Conservation (phyloP, 2,329 filamentous ascomycete species). For the Alternaria dauci region DNA sequence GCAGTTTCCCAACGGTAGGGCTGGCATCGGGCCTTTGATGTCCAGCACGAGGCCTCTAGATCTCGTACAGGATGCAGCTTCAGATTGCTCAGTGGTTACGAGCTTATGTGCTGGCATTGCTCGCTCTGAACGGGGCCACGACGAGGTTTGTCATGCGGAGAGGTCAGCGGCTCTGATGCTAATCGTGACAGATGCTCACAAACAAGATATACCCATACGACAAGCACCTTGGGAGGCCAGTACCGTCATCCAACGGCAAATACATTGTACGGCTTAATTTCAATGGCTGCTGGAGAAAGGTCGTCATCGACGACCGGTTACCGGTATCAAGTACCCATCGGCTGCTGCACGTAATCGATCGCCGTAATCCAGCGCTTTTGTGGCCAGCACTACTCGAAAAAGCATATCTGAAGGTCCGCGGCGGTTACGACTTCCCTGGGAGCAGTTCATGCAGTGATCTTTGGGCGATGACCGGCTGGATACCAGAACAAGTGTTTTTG, state of each 20-base stretch:
- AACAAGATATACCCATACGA: constrained; percentile 81
- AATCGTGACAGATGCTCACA: constrained; percentile 67
- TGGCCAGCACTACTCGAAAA: constrained; percentile 97
- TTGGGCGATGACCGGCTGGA: constrained; percentile 93
- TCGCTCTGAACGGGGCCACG: constrained; percentile 72
- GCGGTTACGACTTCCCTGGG: constrained; percentile 96
- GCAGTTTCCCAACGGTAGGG: constrained; percentile 43
- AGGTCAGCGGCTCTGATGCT: constrained; percentile 4
- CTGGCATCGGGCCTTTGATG: constrained; percentile 62
- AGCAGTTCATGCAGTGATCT: constrained; percentile 97
- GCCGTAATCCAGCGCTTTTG: constrained; percentile 79
- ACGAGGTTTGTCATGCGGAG: constrained; percentile 62
- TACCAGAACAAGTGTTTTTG: constrained; percentile 92
- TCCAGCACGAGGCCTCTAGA: constrained; percentile 69
- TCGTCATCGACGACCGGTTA: constrained; percentile 87
- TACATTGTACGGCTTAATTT: constrained; percentile 95
- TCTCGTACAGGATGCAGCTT: constrained; percentile 92
- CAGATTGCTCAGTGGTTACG: constrained; percentile 96
- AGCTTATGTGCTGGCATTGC: constrained; percentile 86
- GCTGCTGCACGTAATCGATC: constrained; percentile 85
- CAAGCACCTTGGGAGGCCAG: constrained; percentile 61
- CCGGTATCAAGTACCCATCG: constrained; percentile 78
- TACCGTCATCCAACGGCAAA: constrained; percentile 79
- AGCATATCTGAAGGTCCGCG: constrained; percentile 92
- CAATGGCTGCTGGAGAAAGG: constrained; percentile 89